These are phyloP conservation scores for Populus hybrid DNA, from an alignment of 441 rosid species.

Conservation along the genomic window DNA sequence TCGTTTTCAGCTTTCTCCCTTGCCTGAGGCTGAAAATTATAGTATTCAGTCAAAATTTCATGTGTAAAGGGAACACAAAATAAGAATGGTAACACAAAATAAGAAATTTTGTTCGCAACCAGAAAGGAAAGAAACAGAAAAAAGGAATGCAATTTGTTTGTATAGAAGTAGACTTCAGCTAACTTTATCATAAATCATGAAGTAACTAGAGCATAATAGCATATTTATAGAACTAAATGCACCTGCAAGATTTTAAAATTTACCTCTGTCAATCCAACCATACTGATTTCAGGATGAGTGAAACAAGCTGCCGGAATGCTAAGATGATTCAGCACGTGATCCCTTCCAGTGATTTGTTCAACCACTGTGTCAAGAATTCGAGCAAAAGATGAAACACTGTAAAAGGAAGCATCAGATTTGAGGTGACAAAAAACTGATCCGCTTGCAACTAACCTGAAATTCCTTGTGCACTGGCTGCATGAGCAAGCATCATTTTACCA, in stretches of 20 bases:
- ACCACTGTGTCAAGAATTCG: slow-evolving; percentile 51
- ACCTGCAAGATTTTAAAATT: slow-evolving; percentile 11
- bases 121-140: not conserved
- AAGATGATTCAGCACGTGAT: slow-evolving; percentile 86
- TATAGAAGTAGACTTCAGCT: not conserved
- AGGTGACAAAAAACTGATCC: not conserved
- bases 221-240: not conserved
- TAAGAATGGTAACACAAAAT: not conserved
- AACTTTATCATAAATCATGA: not conserved
- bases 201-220: not conserved
- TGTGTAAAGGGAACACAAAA: not conserved
- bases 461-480: slow-evolving; percentile 99
- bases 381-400: slow-evolving; percentile 16
- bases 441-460: slow-evolving; percentile 63
- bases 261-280: slow-evolving; percentile 98
- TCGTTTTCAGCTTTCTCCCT: slow-evolving; percentile 85
- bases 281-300: slow-evolving; percentile 98
- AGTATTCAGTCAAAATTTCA: slow-evolving; percentile 16
- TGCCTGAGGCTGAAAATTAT: slow-evolving; percentile 80
- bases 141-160: not conserved
- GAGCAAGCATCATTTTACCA: slow-evolving; percentile 99
- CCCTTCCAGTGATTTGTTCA: slow-evolving; percentile 89
- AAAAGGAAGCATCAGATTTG: slow-evolving; percentile 7
- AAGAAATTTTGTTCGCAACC: not conserved
- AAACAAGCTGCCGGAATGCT: slow-evolving; percentile 98